A percentile compares a stretch with the other conserved stretches of the same genome.
Conservation (phyloP, 495 filamentous ascomycete species). For the Tetracladium setigerum region DNA sequence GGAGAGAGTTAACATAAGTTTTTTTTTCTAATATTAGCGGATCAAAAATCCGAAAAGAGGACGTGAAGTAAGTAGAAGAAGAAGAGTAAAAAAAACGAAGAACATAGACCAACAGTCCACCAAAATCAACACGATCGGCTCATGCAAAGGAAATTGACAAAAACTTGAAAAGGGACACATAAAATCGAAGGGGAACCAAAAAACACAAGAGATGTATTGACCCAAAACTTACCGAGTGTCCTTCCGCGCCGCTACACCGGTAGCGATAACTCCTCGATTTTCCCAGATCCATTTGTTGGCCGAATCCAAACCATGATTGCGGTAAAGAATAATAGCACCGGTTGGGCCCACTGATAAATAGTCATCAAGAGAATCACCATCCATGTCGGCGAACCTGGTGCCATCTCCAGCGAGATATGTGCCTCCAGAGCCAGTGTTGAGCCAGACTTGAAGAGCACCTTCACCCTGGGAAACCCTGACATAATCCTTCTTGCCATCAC, state of each 20-base stretch:
- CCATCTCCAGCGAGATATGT: background rate
- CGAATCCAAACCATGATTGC: background rate
- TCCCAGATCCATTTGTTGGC: background rate
- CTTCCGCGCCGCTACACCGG: conserved; percentile 1
- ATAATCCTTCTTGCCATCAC: conserved; percentile 3
- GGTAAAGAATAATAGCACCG: background rate
- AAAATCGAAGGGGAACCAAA: too few species aligned
- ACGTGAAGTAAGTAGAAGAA: too few species aligned
- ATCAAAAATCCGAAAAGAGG: too few species aligned
- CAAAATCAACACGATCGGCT: background rate
- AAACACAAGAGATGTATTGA: background rate
- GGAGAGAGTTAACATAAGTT: background rate
- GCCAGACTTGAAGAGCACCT: background rate
- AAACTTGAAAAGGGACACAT: too few species aligned
- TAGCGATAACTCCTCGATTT: background rate
- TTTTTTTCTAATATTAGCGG: too few species aligned
- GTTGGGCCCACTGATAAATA: background rate
- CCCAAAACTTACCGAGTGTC: conserved; percentile 2
- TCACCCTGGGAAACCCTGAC: background rate
- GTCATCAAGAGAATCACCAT: conserved; percentile 2
- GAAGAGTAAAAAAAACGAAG: too few species aligned
- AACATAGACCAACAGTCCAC: background rate
- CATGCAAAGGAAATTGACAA: too few species aligned
- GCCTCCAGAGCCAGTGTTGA: conserved; percentile 2
- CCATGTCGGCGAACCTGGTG: conserved; percentile 1